Evolutionary conservation across 176 grass and related monocot genomes (phyloP), one percentile per base, ranked within the genome.

Genomic region (Tillandsia leiboldiana): DNA sequence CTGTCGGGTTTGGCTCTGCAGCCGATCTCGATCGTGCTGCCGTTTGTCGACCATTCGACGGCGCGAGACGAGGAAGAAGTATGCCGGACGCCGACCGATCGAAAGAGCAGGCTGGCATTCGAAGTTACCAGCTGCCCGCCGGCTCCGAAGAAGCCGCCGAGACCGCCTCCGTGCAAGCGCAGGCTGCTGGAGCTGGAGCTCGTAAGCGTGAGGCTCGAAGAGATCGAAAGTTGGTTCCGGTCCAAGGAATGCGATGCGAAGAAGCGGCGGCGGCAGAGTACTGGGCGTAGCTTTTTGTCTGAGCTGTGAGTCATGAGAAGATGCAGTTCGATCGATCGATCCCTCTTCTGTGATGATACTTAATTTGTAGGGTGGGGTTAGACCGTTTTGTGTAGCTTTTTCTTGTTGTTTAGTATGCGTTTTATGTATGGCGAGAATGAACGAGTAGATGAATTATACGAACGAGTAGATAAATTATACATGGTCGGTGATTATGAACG

Each of bases 141-240:
- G 71, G 85, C 85, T 79, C 89, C 85, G 56, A 70, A 79, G 80
- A 92, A 88, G 85, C 82, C 82, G 47, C 74, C 70, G 22, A 66
- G 64, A 18, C 57, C 13, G 0, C 0, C 29, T 64, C 83, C 80
- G 63, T 85, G 85, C 89, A 78, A 87, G 85, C 88, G 86, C 79
- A 77, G 83, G 68, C 73, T 92, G 68, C 80, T 85, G 79, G 85
- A 88, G 85, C 73, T 86, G 73, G 89, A 92, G 80, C 78, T 88
- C 65, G 72, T 92, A 53, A 82, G 80, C 52, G 79, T 88, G 65
- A 74, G 80, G 63, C 80, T 83, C 26, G 89, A 92, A 9, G 85
- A 92, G 77, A 77, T 92, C 42, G 85, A 92, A 51, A 67, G 70
- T 13, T 76, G 81, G 42, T 86, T 83, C 75, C 80, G 67, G 77